These are phyloP conservation scores for Panaeolus cyanescens DNA, from an alignment of 768 basidiomycete species.

Conservation along the genomic window DNA sequence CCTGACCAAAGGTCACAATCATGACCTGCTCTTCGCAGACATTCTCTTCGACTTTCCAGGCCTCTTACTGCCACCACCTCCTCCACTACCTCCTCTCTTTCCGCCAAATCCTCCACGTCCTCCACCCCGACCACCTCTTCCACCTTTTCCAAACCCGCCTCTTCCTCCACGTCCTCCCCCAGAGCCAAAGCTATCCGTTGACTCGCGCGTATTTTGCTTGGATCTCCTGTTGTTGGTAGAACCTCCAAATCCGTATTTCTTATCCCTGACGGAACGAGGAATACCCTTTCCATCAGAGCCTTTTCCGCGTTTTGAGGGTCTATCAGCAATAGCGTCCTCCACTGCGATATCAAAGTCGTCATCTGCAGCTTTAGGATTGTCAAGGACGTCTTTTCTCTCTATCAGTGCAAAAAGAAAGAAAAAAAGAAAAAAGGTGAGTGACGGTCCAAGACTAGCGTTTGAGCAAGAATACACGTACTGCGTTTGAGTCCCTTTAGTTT, in stretches of 20 bases:
- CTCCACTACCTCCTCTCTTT: slow-evolving; percentile 30
- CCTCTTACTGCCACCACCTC: slow-evolving; percentile 42
- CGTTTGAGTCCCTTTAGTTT: slow-evolving; percentile 84
- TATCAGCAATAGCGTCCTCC: slow-evolving; percentile 84
- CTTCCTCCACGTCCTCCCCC: slow-evolving; percentile 35
- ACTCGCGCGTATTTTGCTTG: slow-evolving; percentile 82
- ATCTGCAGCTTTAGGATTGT: slow-evolving; percentile 58
- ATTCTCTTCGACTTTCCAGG: slow-evolving; percentile 63
- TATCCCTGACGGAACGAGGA: slow-evolving; percentile 64
- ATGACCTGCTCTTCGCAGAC: slow-evolving; percentile 34
- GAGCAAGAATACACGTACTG: slow-evolving; percentile 52
- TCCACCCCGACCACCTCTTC: slow-evolving; percentile 33
- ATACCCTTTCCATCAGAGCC: slow-evolving; percentile 43
- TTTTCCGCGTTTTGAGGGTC: slow-evolving; percentile 58
- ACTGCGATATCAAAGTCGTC: slow-evolving; percentile 88
- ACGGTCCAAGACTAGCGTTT: neutral
- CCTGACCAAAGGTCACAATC: neutral
- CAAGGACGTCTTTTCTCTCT: slow-evolving; percentile 87
- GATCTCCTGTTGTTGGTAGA: slow-evolving; percentile 52
- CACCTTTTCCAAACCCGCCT: slow-evolving; percentile 27
- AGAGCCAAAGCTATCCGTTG: slow-evolving; percentile 73
- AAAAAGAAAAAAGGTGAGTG: neutral
- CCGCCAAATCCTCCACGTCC: slow-evolving; percentile 29
- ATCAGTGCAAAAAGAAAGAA: slow-evolving; percentile 4
- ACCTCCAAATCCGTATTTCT: slow-evolving; percentile 84